These are phyloP conservation scores for Aspergillus ellipticus DNA, from an alignment of 495 filamentous ascomycete genomes.

Conservation along the genomic window DNA sequence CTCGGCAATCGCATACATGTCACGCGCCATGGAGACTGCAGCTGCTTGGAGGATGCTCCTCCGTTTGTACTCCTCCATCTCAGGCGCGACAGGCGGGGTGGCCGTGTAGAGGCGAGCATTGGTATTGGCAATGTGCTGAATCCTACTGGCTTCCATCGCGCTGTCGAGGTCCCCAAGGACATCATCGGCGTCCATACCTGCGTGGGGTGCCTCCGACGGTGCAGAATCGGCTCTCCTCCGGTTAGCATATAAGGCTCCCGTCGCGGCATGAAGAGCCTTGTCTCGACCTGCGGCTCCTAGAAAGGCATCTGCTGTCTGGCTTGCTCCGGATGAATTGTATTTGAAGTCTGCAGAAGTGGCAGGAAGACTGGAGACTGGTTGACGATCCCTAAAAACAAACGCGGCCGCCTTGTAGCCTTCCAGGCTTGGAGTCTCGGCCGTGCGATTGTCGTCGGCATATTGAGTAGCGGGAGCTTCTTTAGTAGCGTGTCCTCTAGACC, in stretches of 20 bases:
- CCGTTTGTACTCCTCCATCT: conserved; percentile 68
- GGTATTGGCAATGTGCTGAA: conserved; percentile 48
- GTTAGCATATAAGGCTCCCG: conserved; percentile 62
- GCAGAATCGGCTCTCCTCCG: conserved; percentile 65
- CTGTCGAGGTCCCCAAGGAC: conserved; percentile 30
- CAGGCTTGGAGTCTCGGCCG: conserved; percentile 52
- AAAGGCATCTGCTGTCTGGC: conserved; percentile 35
- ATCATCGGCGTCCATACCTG: conserved; percentile 60
- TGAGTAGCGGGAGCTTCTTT: conserved; percentile 59
- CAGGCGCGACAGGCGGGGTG: conserved; percentile 64
- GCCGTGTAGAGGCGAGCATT: conserved; percentile 70
- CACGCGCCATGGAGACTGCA: conserved; percentile 80
- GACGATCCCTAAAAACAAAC: conserved; percentile 60
- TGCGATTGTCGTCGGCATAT: conserved; percentile 64
- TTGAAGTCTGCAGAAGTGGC: conserved; percentile 5
- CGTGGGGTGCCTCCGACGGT: conserved; percentile 58
- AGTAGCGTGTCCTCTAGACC: conserved; percentile 56
- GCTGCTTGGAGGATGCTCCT: conserved; percentile 72
- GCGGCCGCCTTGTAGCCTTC: conserved; percentile 71
- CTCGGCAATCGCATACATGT: conserved; percentile 68
- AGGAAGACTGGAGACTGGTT: conserved; percentile 15
- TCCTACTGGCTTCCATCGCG: conserved; percentile 54
- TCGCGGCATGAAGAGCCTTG: conserved; percentile 67
- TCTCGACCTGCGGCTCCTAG: conserved; percentile 54
- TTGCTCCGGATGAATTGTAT: conserved; percentile 10